Percentiles rank a stretch among this genome's conserved stretches.
phyloP scores from a whole-genome alignment of 495 filamentous ascomycete species.

The Annulohypoxylon stygium region DNA sequence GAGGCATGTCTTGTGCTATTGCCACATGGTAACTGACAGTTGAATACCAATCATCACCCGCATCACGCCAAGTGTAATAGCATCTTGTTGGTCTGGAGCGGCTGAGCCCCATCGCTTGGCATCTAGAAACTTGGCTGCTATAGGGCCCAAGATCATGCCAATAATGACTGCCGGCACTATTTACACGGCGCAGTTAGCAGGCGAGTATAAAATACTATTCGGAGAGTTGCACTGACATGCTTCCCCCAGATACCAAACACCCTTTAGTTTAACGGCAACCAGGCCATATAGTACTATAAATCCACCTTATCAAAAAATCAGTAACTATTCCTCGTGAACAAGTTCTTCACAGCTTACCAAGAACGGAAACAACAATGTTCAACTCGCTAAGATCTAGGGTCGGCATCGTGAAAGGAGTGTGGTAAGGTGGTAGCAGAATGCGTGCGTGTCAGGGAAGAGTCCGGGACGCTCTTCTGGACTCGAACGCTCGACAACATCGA shows the following conservation, averaged over 20 bases:
- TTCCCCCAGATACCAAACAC: constrained; percentile 69
- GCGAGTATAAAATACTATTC: background rate
- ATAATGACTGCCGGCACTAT: constrained; percentile 66
- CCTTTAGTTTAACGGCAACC: constrained; percentile 67
- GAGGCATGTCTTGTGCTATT: constrained; percentile 54
- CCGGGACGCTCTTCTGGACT: constrained; percentile 11
- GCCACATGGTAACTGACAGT: constrained; percentile 52
- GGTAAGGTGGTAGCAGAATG: constrained; percentile 7
- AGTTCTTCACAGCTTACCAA: constrained; percentile 52
- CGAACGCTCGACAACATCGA: constrained; percentile 1
- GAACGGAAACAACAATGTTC: constrained; percentile 62
- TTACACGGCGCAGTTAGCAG: constrained; percentile 10
- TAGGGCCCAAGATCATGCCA: constrained; percentile 63
- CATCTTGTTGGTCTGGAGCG: constrained; percentile 55
- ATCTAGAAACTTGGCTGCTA: constrained; percentile 63
- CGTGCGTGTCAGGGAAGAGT: constrained; percentile 1
- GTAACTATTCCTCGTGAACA: background rate
- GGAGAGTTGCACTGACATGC: constrained; percentile 58
- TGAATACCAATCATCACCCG: constrained; percentile 69
- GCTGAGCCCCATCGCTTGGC: constrained; percentile 59
- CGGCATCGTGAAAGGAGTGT: constrained; percentile 53
- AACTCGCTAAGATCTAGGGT: constrained; percentile 66
- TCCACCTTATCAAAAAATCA: constrained; percentile 44
- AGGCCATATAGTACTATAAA: constrained; percentile 62
- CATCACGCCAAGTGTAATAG: constrained; percentile 63